Base-by-base conservation (phyloP, 2,329 filamentous ascomycete species). In the Exophiala dermatitidis region DNA sequence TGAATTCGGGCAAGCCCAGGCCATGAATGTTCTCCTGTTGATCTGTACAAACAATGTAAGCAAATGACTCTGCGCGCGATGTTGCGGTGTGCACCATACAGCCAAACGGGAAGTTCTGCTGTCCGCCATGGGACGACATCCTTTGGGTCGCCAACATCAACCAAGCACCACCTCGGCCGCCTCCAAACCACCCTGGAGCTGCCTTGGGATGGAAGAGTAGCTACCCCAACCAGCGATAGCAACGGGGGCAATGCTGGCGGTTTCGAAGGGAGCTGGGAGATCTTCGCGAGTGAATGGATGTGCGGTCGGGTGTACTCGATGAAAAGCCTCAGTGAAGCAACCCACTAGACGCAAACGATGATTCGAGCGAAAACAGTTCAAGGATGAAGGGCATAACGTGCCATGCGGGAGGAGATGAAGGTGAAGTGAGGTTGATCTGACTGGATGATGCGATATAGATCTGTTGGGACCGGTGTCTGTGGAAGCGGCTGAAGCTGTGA, bases 101-200 rank as follows among this genome's bases (percentile, higher is more conserved):
- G 41, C 61, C 61, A 46, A 63, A 63, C 4, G 61, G 61, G 42
- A 63, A 54, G 49, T 56, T 59, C 45, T 60, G 55, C 49, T 61
- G 60, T 57, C 61, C 59, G 36, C 57, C 59, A 58, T 62, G 59
- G 54, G 61, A 63, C 54, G 58, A 60, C 61, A 63, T 63, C 42
- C 50, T 63, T 53, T 60, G 60, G 38, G 56, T 58, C 37, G 59
- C 58, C 59, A 62, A 58, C 61, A 62, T 61, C 36, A 50, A 57
- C 46, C 29, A 32, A 37, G 29, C 34, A 32, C 36, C 52, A 37
- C 53, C 48, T 44, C 53, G 53, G 46, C 50, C 53, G 49, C 57
- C 38, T 49, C 46, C 44, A 53, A 53, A 47, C 55, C 53, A 50
- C 58, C 10, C 46, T 19, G 19, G 19, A 36, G 48, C 53, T 56